Conservation (phyloP, 441 rosid species). For the Populus hybrid region DNA sequence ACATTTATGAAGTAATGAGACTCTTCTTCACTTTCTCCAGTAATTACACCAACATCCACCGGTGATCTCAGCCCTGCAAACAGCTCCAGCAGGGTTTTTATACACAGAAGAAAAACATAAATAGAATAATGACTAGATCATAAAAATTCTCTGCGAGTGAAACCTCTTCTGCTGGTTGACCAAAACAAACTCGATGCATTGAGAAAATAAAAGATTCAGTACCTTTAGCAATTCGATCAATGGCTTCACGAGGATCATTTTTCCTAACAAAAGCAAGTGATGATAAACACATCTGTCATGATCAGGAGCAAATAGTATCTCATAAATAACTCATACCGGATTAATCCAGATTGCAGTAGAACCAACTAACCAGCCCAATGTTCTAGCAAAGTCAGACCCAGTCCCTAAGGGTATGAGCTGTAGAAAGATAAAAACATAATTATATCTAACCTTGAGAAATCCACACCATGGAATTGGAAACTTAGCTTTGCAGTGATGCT, state of each 20-base stretch:
- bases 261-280: constrained; percentile 49
- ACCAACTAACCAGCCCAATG: constrained; percentile 87
- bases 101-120: background rate
- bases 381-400: constrained; percentile 93
- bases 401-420: constrained; percentile 97
- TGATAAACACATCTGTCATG: constrained; percentile 13
- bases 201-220: constrained; percentile 8
- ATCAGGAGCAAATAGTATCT: constrained; percentile 4
- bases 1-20: constrained; percentile 81
- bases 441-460: constrained; percentile 21
- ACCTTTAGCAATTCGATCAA: constrained; percentile 87
- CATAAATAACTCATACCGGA: constrained; percentile 1
- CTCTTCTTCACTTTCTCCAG: constrained; percentile 44
- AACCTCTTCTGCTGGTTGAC: constrained; percentile 1
- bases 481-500: constrained; percentile 1
- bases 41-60: constrained; percentile 74
- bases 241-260: constrained; percentile 73
- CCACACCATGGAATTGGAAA: background rate
- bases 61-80: constrained; percentile 61
- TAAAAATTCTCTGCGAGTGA: constrained; percentile 2
- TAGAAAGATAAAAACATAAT: constrained; percentile 22
- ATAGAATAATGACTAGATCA: background rate
- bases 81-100: constrained; percentile 15
- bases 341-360: constrained; percentile 16
- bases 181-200: background rate